A percentile compares a stretch with the other conserved stretches of the same genome.
Evolutionary conservation across 2,329 filamentous ascomycete species (phyloP).

Genomic region (Nemania diffusa): DNA sequence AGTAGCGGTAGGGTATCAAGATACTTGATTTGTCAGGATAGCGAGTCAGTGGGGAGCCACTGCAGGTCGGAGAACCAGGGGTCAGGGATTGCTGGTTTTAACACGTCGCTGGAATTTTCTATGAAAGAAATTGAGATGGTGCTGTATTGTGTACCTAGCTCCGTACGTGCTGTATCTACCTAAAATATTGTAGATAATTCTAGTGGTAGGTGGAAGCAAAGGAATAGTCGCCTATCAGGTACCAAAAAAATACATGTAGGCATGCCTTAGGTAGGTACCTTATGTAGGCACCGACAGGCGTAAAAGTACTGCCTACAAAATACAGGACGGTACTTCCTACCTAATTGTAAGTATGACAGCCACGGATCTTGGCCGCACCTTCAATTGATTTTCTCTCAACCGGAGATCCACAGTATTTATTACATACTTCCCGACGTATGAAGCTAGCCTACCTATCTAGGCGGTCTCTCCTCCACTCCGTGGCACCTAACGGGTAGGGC

Average conservation of each 20-base stretch:
- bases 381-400: neutral
- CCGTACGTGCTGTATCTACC: too few species aligned
- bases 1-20: constrained; percentile 1
- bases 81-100: constrained; percentile 14
- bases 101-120: constrained; percentile 34
- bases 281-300: too few species aligned
- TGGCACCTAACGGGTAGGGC: neutral
- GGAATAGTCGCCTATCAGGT: too few species aligned
- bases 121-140: neutral
- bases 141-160: too few species aligned
- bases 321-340: too few species aligned
- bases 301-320: too few species aligned
- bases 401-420: neutral
- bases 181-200: too few species aligned
- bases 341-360: neutral
- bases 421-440: too few species aligned
- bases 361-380: neutral
- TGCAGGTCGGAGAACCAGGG: constrained; percentile 22
- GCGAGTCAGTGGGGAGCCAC: constrained; percentile 9
- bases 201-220: too few species aligned
- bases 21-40: constrained; percentile 35
- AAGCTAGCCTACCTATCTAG: neutral
- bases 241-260: too few species aligned
- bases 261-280: too few species aligned
- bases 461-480: neutral